Evolutionary conservation across 305 asterid species (phyloP).

Genomic region (Coffea humblotiana): DNA sequence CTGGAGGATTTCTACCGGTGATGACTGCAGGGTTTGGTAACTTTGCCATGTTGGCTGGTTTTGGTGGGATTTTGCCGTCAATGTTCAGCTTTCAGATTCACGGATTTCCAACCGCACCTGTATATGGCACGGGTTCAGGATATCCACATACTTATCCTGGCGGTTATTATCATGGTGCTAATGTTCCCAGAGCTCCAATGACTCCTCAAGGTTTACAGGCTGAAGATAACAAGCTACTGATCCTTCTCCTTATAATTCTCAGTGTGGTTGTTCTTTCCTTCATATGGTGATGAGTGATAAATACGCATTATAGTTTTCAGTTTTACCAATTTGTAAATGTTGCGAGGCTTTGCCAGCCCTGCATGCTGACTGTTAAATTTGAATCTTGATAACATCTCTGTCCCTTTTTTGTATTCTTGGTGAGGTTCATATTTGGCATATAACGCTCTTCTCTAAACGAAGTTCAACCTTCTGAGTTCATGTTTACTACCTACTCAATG

Average conservation of each 20-base stretch:
- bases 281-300: slow-evolving; percentile 23
- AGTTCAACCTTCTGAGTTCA: background rate
- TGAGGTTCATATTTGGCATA: background rate
- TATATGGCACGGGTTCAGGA: slow-evolving; percentile 36
- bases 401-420: background rate
- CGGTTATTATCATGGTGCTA: slow-evolving; percentile 21
- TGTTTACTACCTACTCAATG: background rate
- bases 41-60: slow-evolving; percentile 59
- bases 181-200: slow-evolving; percentile 23
- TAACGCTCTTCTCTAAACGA: background rate
- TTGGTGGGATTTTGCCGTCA: slow-evolving; percentile 60
- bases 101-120: slow-evolving; percentile 28
- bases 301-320: background rate
- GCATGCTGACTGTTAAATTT: background rate
- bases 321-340: slow-evolving; percentile 25
- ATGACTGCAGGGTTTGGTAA: slow-evolving; percentile 50
- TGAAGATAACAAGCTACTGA: slow-evolving; percentile 43
- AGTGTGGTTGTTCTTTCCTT: slow-evolving; percentile 38
- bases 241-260: slow-evolving; percentile 37
- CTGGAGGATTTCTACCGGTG: slow-evolving; percentile 63
- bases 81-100: slow-evolving; percentile 47
- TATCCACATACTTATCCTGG: slow-evolving; percentile 33
- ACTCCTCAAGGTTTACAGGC: slow-evolving; percentile 30
- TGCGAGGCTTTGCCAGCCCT: background rate
- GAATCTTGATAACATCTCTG: background rate